Percentiles rank a stretch among this genome's conserved stretches.
Conservation (phyloP, 108 stramenopile genomes). For the Parmales sp. region DNA sequence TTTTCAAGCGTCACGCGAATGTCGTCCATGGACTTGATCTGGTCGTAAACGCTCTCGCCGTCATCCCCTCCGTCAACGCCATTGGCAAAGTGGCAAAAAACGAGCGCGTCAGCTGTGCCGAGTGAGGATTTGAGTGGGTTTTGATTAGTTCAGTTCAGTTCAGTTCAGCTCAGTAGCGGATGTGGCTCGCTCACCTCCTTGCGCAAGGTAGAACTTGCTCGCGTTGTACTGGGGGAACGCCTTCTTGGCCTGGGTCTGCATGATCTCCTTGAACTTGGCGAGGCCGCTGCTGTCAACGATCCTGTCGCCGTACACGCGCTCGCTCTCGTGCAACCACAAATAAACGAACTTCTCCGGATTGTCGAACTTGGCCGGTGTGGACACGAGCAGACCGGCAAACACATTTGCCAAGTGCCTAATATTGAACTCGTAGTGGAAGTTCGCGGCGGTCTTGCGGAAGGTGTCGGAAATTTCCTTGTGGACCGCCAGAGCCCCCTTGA, state of each 20-base stretch:
- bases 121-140: constrained; percentile 34
- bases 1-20: constrained; percentile 31
- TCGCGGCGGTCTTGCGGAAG: constrained; percentile 50
- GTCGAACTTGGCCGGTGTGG: constrained; percentile 34
- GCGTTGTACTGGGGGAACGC: constrained; percentile 40
- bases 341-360: constrained; percentile 42
- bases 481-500: constrained; percentile 43
- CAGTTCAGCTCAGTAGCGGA: no score
- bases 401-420: constrained; percentile 56
- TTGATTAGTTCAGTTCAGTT: constrained; percentile 36
- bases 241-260: constrained; percentile 37
- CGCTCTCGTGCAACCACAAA: constrained; percentile 55
- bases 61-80: constrained; percentile 25
- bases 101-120: constrained; percentile 49
- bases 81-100: constrained; percentile 59
- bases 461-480: constrained; percentile 40
- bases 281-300: constrained; percentile 43
- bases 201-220: constrained; percentile 27
- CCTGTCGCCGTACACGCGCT: constrained; percentile 57
- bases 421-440: constrained; percentile 71
- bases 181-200: constrained; percentile 27
- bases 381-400: constrained; percentile 56
- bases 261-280: constrained; percentile 38
- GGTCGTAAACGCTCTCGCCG: constrained; percentile 26
- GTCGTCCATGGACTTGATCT: constrained; percentile 25